Base-by-base conservation (phyloP, 257 asterid species). In the Solanum infundibuliforme region DNA sequence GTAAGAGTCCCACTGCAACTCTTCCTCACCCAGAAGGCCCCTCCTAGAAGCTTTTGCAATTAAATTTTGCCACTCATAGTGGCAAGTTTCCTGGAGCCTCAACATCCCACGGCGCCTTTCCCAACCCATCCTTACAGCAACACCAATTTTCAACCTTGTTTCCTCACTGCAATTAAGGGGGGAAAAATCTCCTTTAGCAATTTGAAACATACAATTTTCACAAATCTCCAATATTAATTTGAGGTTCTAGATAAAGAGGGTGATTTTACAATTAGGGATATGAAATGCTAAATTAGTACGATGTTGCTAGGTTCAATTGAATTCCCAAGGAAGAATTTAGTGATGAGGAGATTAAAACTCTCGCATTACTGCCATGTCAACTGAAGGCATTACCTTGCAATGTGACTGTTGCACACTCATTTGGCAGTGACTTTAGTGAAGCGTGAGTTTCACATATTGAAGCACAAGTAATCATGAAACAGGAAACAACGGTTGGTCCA, bases 71-170 rank as follows among this genome's bases (percentile, higher is more conserved):
- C 98, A 97, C 84, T 95, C 98, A 39, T 90, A 86, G 89, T 74
- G 91, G 90, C 99, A 96, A 86, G 94, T 92, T 81, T 97, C 98
- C 92, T 97, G 99, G 91, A 96, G 87, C 93, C 52, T 88, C 90
- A 94, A 84, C 88, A 83, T 92, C 93, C 92, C 88, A 23, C 96
- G 96, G 25, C 99, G 98, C 87, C 86, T 97, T 90, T 96, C 95
- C 99, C 99, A 97, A 60, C 98, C 98, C 4, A 93, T 91, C 46
- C 99, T 94, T 52, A 97, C 98, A 32, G 98, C 96, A 62, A 86
- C 93, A 72, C 96, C 99, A 68, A 97, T 97, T 90, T 94, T 96
- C 31, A 90, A 34, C 92, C 89, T 96, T 27, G 98, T 97, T 90
- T 95, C 99, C 62, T 95, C 89, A 81, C 99, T 96, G 91, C 62